A percentile compares a stretch with the other conserved stretches of the same genome.
These are phyloP conservation scores for Zelopaecilomyces penicillatus DNA, from an alignment of 2,329 filamentous ascomycete species.

Conservation along the genomic window DNA sequence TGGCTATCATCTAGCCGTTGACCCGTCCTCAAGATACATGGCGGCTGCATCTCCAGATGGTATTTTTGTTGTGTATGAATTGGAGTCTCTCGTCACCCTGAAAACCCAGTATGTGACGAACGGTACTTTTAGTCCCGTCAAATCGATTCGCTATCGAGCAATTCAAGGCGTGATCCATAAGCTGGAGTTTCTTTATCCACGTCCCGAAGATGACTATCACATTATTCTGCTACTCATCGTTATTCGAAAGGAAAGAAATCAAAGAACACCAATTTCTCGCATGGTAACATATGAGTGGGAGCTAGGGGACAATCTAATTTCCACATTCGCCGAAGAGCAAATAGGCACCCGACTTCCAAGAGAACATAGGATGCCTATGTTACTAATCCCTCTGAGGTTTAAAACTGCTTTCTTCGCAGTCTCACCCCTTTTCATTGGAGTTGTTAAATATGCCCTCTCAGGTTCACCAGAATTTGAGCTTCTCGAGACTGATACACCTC, in stretches of 20 bases:
- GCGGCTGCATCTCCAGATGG: slow-evolving; percentile 64
- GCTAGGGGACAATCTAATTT: slow-evolving; percentile 37
- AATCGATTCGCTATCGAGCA: slow-evolving; percentile 30
- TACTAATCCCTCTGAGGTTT: slow-evolving; percentile 65
- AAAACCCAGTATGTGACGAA: slow-evolving; percentile 38
- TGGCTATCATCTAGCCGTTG: slow-evolving; percentile 63
- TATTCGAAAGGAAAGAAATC: slow-evolving; percentile 30
- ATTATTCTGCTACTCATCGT: slow-evolving; percentile 68
- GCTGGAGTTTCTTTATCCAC: slow-evolving; percentile 77
- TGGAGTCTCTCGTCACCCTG: slow-evolving; percentile 49
- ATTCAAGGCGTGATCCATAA: slow-evolving; percentile 71
- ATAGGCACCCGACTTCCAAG: slow-evolving; percentile 41
- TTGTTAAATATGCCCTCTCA: slow-evolving; percentile 47
- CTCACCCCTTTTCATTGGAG: slow-evolving; percentile 49
- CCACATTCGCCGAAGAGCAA: slow-evolving; percentile 38
- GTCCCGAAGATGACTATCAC: slow-evolving; percentile 54
- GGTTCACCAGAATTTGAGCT: slow-evolving; percentile 40
- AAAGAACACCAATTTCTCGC: slow-evolving; percentile 28
- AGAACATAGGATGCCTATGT: slow-evolving; percentile 51
- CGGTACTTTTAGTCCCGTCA: slow-evolving; percentile 51
- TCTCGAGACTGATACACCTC: slow-evolving; percentile 32
- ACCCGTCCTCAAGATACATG: slow-evolving; percentile 62
- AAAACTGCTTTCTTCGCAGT: slow-evolving; percentile 64
- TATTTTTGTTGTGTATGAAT: slow-evolving; percentile 62
- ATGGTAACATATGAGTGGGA: slow-evolving; percentile 56